Evolutionary conservation across 2,329 filamentous ascomycete species (phyloP).

Genomic region (Setomelanomma holmii): DNA sequence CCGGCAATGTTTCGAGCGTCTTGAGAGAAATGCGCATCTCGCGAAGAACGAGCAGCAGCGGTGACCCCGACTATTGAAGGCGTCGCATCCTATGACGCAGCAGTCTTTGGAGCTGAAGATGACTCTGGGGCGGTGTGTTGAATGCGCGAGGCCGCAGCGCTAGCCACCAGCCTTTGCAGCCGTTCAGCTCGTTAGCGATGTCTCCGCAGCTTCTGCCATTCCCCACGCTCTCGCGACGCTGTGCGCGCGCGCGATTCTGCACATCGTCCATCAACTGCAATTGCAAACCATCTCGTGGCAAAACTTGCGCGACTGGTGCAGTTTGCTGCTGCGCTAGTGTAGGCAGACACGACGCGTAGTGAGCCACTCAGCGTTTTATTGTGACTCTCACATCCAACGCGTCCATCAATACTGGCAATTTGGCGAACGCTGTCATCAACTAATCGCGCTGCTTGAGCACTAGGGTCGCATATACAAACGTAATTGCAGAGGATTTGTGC

Average conservation of each 20-base stretch:
- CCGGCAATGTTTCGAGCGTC: slow-evolving; percentile 1
- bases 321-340: not conserved
- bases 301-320: not conserved
- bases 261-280: not conserved
- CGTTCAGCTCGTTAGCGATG: slow-evolving; percentile 1
- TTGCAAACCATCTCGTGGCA: no score
- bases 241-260: not conserved
- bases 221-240: not conserved
- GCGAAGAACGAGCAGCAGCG: not conserved
- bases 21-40: not conserved
- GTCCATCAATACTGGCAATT: no score
- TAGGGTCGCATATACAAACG: not conserved
- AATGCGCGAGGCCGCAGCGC: slow-evolving; percentile 12
- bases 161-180: slow-evolving; percentile 13
- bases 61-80: not conserved
- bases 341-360: not conserved
- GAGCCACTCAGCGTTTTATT: no score
- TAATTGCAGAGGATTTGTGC: slow-evolving; percentile 7
- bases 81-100: not conserved
- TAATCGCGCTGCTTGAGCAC: not conserved
- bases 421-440: no score
- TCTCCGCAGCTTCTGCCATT: slow-evolving; percentile 8
- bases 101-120: slow-evolving; percentile 1
- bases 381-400: no score
- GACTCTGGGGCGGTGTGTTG: slow-evolving; percentile 14